Evolutionary conservation across 1,139 yeast species (phyloP).

Genomic region (Pneumocystis canis): DNA sequence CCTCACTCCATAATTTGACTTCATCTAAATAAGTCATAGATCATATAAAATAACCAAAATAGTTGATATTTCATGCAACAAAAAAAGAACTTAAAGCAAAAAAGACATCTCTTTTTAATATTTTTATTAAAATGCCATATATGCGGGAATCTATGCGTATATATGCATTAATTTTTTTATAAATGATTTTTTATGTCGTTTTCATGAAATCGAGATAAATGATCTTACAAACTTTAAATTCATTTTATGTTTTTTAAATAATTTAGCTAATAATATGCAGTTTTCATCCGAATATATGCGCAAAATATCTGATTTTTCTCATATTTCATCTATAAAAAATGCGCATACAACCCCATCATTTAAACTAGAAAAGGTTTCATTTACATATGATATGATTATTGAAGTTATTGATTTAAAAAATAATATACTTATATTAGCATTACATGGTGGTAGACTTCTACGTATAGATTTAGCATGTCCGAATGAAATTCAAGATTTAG

Average conservation of each 20-base stretch:
- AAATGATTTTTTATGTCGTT: background rate
- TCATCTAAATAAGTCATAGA: slow-evolving; percentile 5
- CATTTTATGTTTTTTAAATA: too few species aligned
- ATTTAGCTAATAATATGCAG: too few species aligned
- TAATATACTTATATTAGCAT: slow-evolving; percentile 36
- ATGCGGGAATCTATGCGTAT: background rate
- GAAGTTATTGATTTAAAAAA: slow-evolving; percentile 33
- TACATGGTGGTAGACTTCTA: slow-evolving; percentile 32
- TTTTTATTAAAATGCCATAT: background rate
- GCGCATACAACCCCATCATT: background rate
- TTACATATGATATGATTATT: slow-evolving; percentile 37
- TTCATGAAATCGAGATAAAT: background rate
- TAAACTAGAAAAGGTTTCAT: slow-evolving; percentile 39
- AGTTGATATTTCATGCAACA: background rate
- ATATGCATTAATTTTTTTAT: background rate
- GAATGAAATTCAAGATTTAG: slow-evolving; percentile 28
- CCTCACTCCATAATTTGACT: slow-evolving; percentile 9
- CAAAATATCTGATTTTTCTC: background rate
- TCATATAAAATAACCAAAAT: background rate
- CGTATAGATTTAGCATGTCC: slow-evolving; percentile 43
- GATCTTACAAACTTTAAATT: too few species aligned
- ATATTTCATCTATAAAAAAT: background rate
- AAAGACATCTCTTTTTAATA: background rate
- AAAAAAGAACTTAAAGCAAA: background rate
- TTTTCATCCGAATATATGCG: background rate